These are phyloP conservation scores for Hypoxylon sp. DNA, from an alignment of 2,329 filamentous ascomycete species.

Conservation along the genomic window DNA sequence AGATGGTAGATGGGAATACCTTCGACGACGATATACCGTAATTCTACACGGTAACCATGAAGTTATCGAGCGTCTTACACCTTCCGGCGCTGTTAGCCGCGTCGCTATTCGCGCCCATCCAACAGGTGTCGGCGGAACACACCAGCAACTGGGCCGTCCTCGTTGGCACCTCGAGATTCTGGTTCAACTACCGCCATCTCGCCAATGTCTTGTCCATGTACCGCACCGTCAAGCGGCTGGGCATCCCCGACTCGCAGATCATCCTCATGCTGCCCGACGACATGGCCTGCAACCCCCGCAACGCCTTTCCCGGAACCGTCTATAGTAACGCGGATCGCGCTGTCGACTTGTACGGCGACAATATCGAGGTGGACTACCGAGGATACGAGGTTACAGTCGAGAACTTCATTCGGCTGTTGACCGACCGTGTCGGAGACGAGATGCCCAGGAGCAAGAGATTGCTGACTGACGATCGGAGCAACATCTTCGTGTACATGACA, in stretches of 20 bases:
- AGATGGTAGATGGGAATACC: not conserved
- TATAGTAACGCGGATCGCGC: constrained; percentile 98
- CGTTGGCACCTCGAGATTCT: constrained; percentile 98
- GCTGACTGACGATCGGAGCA: constrained; percentile 93
- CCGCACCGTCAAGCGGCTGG: constrained; percentile 95
- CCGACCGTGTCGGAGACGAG: constrained; percentile 92
- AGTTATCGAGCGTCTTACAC: constrained; percentile 58
- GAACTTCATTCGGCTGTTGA: constrained; percentile 96
- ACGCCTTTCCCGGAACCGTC: constrained; percentile 96
- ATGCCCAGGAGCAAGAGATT: constrained; percentile 95
- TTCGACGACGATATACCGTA: not conserved
- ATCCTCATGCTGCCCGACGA: constrained; percentile 99
- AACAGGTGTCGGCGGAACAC: constrained; percentile 74
- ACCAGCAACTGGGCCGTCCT: constrained; percentile 99
- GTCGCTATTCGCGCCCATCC: constrained; percentile 58
- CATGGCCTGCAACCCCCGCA: constrained; percentile 99
- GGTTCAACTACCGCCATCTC: constrained; percentile 99
- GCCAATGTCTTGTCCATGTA: constrained; percentile 98
- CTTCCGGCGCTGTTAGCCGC: constrained; percentile 63
- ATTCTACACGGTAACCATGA: constrained; percentile 57
- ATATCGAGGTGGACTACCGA: constrained; percentile 98
- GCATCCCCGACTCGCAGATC: constrained; percentile 98
- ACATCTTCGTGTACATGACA: constrained; percentile 99
- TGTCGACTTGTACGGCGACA: constrained; percentile 96
- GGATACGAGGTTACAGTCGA: constrained; percentile 99